Percentiles rank a stretch among this genome's conserved stretches.
phyloP scores from a whole-genome alignment of 2,329 filamentous ascomycete genomes.

The Nannizziopsis arthrosporioides region DNA sequence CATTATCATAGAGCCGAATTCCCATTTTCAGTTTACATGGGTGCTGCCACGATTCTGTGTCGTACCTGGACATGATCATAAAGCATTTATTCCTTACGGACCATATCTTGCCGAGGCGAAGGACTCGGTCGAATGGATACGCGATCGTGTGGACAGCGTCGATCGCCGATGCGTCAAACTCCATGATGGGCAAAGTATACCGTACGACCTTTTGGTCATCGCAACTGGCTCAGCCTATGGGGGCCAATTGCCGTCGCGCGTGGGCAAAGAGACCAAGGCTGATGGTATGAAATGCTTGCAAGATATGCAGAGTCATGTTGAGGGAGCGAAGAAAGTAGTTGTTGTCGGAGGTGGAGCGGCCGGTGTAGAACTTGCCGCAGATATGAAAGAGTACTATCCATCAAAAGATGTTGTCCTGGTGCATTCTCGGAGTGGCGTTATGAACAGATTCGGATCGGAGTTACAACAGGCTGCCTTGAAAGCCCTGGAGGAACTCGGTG shows the following conservation, averaged over 20 bases:
- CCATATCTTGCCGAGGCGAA: conserved; percentile 29
- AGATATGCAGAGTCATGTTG: conserved; percentile 39
- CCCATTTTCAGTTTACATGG: conserved; percentile 52
- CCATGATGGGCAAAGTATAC: conserved; percentile 35
- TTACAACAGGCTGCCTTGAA: conserved; percentile 31
- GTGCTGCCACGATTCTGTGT: conserved; percentile 50
- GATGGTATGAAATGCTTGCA: conserved; percentile 36
- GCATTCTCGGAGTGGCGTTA: conserved; percentile 54
- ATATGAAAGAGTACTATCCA: conserved; percentile 59
- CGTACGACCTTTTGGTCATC: conserved; percentile 46
- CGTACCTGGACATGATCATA: conserved; percentile 44
- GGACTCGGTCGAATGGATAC: conserved; percentile 31
- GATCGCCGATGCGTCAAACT: conserved; percentile 31
- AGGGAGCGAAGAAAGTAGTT: conserved; percentile 36
- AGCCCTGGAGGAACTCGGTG: conserved; percentile 19
- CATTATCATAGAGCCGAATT: conserved; percentile 48
- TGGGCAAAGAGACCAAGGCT: conserved; percentile 33
- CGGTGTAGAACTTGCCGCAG: conserved; percentile 69
- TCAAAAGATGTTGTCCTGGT: conserved; percentile 57
- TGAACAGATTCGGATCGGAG: conserved; percentile 31
- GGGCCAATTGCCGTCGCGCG: conserved; percentile 38
- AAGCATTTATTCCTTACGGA: conserved; percentile 50
- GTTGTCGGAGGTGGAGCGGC: conserved; percentile 45
- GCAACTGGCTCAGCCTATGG: conserved; percentile 44
- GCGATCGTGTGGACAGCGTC: conserved; percentile 34